Percentiles rank a stretch among this genome's conserved stretches.
phyloP scores from a whole-genome alignment of 805 yeast species.

The fission yeast (Schizosaccharomyces pombe) region DNA sequence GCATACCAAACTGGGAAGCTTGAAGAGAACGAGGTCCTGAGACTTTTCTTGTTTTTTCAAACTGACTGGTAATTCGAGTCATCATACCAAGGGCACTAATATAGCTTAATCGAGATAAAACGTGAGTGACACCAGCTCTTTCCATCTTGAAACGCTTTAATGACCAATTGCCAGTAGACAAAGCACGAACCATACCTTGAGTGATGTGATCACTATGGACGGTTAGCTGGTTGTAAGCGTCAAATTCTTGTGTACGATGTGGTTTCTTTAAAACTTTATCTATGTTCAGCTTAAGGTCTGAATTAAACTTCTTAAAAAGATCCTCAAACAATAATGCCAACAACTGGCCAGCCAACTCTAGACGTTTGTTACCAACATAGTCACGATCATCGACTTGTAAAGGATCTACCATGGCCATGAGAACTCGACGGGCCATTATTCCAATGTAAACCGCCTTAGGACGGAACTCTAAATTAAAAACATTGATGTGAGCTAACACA shows the following conservation, averaged over 20 bases:
- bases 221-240: conserved; percentile 70
- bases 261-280: conserved; percentile 88
- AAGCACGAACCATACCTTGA: conserved; percentile 83
- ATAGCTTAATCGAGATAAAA: conserved; percentile 69
- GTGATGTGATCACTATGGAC: conserved; percentile 86
- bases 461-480: conserved; percentile 60
- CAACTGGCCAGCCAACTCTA: conserved; percentile 90
- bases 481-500: conserved; percentile 82
- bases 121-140: conserved; percentile 97
- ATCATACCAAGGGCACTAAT: conserved; percentile 95
- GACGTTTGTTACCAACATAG: conserved; percentile 91
- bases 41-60: conserved; percentile 90
- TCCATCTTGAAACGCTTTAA: conserved; percentile 97
- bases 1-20: conserved; percentile 97
- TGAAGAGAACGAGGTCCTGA: conserved; percentile 97
- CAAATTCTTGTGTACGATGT: conserved; percentile 82
- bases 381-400: conserved; percentile 95
- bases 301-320: conserved; percentile 84
- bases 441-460: conserved; percentile 89
- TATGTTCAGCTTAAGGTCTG: conserved; percentile 79
- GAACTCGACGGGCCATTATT: conserved; percentile 85
- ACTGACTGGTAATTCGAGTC: conserved; percentile 98
- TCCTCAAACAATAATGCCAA: conserved; percentile 90
- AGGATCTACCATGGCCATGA: conserved; percentile 87
- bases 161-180: conserved; percentile 97